phyloP scores from a whole-genome alignment of 1,284 basidiomycete genomes.

The Moesziomyces globuligerus region DNA sequence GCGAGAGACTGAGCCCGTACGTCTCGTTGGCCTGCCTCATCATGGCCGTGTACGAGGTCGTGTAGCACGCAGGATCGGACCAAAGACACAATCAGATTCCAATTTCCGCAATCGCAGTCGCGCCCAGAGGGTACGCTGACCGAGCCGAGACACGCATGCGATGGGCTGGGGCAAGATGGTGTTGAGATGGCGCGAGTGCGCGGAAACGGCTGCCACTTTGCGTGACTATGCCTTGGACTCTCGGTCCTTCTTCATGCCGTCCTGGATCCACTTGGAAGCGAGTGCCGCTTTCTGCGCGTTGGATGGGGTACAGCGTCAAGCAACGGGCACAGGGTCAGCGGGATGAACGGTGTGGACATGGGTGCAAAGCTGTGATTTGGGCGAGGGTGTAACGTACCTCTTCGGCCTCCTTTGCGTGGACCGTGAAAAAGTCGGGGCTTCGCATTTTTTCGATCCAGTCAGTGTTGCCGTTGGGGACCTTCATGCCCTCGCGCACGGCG shows the following conservation, averaged over 20 bases:
- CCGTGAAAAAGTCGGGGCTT: slow-evolving; percentile 19
- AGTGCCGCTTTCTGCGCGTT: slow-evolving; percentile 26
- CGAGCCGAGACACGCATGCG: too few relatives aligned
- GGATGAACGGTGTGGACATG: too few relatives aligned
- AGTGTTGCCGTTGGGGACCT: slow-evolving; percentile 27
- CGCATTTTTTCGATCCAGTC: slow-evolving; percentile 43
- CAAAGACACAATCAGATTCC: background rate
- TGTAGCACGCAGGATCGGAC: slow-evolving; percentile 8
- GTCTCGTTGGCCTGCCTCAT: slow-evolving; percentile 64
- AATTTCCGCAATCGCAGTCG: too few relatives aligned
- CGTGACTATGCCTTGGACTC: slow-evolving; percentile 32
- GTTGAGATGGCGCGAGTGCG: too few relatives aligned
- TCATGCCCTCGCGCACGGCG: slow-evolving; percentile 35
- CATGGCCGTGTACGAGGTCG: slow-evolving; percentile 62
- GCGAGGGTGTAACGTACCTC: too few relatives aligned
- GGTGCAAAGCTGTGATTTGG: too few relatives aligned
- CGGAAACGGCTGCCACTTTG: background rate
- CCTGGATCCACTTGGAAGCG: slow-evolving; percentile 41
- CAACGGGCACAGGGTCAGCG: too few relatives aligned
- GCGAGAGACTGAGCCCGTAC: slow-evolving; percentile 65
- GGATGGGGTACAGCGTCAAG: too few relatives aligned
- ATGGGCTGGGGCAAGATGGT: too few relatives aligned
- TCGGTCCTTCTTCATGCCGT: slow-evolving; percentile 47
- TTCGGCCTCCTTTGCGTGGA: slow-evolving; percentile 19
- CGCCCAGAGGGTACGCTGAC: too few relatives aligned